Evolutionary conservation across 192 early-diverging fungal species (phyloP), one percentile per base, ranked within the genome.

Genomic region (Backusella parvicylindrica): DNA sequence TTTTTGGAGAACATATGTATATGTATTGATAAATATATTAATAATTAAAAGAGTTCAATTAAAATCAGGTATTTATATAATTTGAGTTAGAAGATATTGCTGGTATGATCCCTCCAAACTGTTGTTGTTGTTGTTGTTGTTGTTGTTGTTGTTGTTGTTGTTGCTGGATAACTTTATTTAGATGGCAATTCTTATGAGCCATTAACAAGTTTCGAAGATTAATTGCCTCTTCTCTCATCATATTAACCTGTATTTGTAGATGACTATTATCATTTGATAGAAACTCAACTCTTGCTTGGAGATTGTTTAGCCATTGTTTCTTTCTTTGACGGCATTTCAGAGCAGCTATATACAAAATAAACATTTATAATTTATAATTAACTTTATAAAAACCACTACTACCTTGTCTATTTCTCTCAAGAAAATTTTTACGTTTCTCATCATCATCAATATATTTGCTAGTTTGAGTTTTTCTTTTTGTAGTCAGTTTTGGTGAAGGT

Each of bases 301-400:
- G 89, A 70, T 91, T 89, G 68, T 88, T 86, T 23, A 97, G 85
- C 95, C 94, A 96, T 77, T 92, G 86, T 83, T 97, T 97, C 82
- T 97, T 97, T 75, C 95, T 92, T 72, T 95, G 94, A 12, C 96
- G 88, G 75, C 96, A 96, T 85, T 97, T 97, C 18, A 93, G 83
- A 0, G 96, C 96, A 43, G 96, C 96, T 84, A n/a, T n/a, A n/a
- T n/a, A 76, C n/a, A 4, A 35, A 41, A 15, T 1, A 12, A 70
- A 47, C 28, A 12, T 36, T 37, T 60, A 69, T 30, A 47, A 40
- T 11, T 26, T 28, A 70, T 37, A 49, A 35, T 13, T 8, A 47
- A 47, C 3, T 16, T 32, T 73, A 49, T 64, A 3, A 26, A 1
- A 47, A 16, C 33, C 36, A 49, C 35, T 21, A 37, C 68, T 84